Conservation (phyloP, 129 eudicot genomes). For the Lonicera japonica region DNA sequence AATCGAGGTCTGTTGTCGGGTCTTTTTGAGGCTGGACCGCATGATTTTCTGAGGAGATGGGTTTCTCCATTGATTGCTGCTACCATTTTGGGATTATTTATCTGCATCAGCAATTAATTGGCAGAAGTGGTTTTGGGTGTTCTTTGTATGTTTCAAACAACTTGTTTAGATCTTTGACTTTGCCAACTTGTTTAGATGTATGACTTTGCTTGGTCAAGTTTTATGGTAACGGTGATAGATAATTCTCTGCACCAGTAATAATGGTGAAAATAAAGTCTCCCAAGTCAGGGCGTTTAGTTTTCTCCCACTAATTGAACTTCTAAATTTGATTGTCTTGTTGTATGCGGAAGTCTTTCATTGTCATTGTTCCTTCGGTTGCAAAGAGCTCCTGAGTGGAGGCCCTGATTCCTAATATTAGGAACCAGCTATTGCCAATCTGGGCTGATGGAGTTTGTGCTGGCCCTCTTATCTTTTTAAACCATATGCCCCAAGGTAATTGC, state of each 20-base stretch:
- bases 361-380: neutral
- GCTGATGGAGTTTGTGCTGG: neutral
- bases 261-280: neutral
- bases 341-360: neutral
- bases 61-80: neutral
- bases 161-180: neutral
- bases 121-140: neutral
- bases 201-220: no score
- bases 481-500: neutral
- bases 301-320: neutral
- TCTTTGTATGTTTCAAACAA: neutral
- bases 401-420: conserved; percentile 1
- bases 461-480: neutral
- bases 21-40: neutral
- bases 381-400: neutral
- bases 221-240: neutral
- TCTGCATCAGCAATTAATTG: neutral
- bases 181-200: neutral
- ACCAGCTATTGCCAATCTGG: neutral
- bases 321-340: neutral
- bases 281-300: neutral
- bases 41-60: neutral
- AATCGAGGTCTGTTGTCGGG: neutral
- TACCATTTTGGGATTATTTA: neutral
- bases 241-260: neutral